Base-by-base conservation (phyloP, 345 rosid genomes). In the Dovyalis caffra region DNA sequence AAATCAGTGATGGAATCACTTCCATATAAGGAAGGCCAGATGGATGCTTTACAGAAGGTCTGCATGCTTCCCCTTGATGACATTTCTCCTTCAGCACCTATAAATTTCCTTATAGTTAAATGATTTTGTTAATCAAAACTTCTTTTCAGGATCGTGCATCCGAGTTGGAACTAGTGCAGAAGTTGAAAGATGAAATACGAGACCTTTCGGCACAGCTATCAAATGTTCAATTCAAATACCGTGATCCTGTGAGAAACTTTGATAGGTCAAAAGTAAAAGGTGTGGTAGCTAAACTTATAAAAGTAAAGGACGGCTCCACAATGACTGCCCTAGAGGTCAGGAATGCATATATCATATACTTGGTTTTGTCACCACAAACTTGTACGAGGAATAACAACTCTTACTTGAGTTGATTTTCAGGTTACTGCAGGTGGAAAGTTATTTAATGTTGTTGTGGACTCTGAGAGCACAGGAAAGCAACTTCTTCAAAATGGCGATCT, bases 181-280 rank as follows among this genome's bases (percentile, higher is more conserved):
- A 87, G 79, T 83, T 93, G 80, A 90, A 91, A 82, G 99, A 91
- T 79, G 88, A 88, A 65, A 88, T 88, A 66, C 82, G 95, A 62
- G 85, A 86, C 78, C 88, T 89, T 78, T 91, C 91, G 68, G 91
- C 91, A 28, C 93, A 85, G 38, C 71, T 93, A 71, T 86, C 96
- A 72, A 93, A 90, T 87, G 91, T 90, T 85, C 91, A 95, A 80
- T 95, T 95, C 85, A 77, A 81, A 29, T 95, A 89, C 76, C 84
- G 90, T 15, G 99, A 95, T 85, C 99, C 98, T 57, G 84, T 78
- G 62, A 95, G 83, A 78, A 87, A 90, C 77, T 95, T 95, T 83
- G 97, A 95, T 68, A 85, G 95, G 81, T 88, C 93, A 53, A 93
- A 87, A 86, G 99, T 95, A 81, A 95, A 95, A 84, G 99, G 99